These are phyloP conservation scores for Phytophthora boehmeriae DNA, from an alignment of 352 stramenopile genomes.

Conservation along the genomic window DNA sequence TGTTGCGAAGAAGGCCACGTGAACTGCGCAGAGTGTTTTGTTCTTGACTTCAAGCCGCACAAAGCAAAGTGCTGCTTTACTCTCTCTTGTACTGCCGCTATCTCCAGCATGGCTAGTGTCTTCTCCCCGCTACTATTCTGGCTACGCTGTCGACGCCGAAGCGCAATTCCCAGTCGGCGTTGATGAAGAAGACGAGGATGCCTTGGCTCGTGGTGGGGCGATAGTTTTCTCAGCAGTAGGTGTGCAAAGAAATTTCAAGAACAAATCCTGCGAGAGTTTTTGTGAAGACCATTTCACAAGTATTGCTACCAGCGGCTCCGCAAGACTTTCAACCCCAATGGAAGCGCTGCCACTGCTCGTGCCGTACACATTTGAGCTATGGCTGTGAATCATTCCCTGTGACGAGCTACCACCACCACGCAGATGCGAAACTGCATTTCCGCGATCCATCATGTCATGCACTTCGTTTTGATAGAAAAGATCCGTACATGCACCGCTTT, in stretches of 20 bases:
- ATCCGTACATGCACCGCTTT: constrained; percentile 64
- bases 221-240: constrained; percentile 30
- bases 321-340: constrained; percentile 62
- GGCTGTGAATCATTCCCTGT: constrained; percentile 40
- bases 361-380: constrained; percentile 44
- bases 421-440: constrained; percentile 31
- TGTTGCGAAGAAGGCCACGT: constrained; percentile 89
- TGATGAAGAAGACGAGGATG: constrained; percentile 24
- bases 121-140: constrained; percentile 33
- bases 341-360: constrained; percentile 27
- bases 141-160: constrained; percentile 44
- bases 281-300: constrained; percentile 84
- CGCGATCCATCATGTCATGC: constrained; percentile 36
- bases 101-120: constrained; percentile 23
- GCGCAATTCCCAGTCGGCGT: constrained; percentile 30
- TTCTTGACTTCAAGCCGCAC: constrained; percentile 83
- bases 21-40: constrained; percentile 75
- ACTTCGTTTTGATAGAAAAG: constrained; percentile 68
- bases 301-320: constrained; percentile 57
- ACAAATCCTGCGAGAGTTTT: constrained; percentile 77
- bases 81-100: constrained; percentile 32
- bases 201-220: constrained; percentile 23
- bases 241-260: constrained; percentile 74
- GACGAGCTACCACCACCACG: constrained; percentile 21
- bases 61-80: constrained; percentile 77